These are phyloP conservation scores for Thozetella sp. DNA, from an alignment of 495 filamentous ascomycete species.

Conservation along the genomic window DNA sequence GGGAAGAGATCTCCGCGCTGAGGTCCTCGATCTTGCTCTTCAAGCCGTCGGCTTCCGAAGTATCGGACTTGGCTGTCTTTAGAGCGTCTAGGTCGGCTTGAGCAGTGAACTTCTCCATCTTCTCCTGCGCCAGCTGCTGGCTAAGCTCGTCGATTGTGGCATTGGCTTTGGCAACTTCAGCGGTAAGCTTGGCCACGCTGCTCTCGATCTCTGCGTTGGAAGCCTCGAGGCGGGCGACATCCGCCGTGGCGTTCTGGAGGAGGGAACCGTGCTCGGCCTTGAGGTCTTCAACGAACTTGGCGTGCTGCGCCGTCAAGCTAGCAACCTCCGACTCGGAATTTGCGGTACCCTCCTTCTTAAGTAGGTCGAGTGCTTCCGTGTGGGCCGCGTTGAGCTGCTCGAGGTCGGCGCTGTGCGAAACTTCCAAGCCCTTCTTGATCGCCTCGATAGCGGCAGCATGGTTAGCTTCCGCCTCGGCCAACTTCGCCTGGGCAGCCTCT, in stretches of 20 bases:
- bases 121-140: constrained; percentile 51
- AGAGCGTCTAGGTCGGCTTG: constrained; percentile 55
- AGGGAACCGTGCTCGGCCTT: constrained; percentile 34
- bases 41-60: constrained; percentile 35
- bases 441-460: constrained; percentile 38
- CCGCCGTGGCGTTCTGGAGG: constrained; percentile 12
- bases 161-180: constrained; percentile 35
- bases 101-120: constrained; percentile 55
- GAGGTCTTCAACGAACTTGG: constrained; percentile 39
- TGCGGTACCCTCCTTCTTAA: constrained; percentile 30
- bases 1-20: constrained; percentile 33
- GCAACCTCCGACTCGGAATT: constrained; percentile 34
- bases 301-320: constrained; percentile 39
- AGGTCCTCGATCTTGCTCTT: constrained; percentile 28
- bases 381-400: constrained; percentile 47
- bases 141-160: constrained; percentile 42
- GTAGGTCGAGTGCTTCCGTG: constrained; percentile 40
- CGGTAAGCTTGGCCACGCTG: constrained; percentile 20
- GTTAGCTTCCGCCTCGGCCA: constrained; percentile 36
- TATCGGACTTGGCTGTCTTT: constrained; percentile 53
- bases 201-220: constrained; percentile 21
- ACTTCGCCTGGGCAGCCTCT: constrained; percentile 33
- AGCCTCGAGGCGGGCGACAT: constrained; percentile 18
- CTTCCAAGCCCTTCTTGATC: constrained; percentile 42
- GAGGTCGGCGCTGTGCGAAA: constrained; percentile 44